Percentiles rank a stretch among this genome's conserved stretches.
These are phyloP conservation scores for Pseudogymnoascus sp. DNA, from an alignment of 2,329 filamentous ascomycete species.

Conservation along the genomic window DNA sequence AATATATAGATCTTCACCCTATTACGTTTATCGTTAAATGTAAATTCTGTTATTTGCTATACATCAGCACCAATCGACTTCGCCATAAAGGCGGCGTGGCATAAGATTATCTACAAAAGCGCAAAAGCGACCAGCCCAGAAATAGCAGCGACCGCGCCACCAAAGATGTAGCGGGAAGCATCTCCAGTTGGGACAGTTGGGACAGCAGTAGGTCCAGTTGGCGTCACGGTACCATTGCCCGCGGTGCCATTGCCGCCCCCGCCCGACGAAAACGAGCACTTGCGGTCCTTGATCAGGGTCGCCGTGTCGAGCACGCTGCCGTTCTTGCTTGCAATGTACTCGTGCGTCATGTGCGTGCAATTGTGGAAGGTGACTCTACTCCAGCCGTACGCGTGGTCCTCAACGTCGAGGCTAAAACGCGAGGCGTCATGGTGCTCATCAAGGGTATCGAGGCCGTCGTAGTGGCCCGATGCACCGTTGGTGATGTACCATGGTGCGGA, in stretches of 20 bases:
- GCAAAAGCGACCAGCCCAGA: background rate
- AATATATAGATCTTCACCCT: too few species aligned
- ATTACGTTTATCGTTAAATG: background rate
- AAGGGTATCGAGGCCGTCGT: slow-evolving; percentile 24
- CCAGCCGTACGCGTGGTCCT: slow-evolving; percentile 31
- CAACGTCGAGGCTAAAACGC: slow-evolving; percentile 24
- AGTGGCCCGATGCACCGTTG: slow-evolving; percentile 25
- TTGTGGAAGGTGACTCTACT: slow-evolving; percentile 34
- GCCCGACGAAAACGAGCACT: background rate
- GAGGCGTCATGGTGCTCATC: background rate
- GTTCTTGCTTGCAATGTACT: slow-evolving; percentile 29
- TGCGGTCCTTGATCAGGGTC: slow-evolving; percentile 22
- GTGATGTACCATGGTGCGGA: slow-evolving; percentile 23
- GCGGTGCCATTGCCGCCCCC: background rate
- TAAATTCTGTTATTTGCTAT: background rate
- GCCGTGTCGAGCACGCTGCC: slow-evolving; percentile 26
- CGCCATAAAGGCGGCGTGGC: background rate
- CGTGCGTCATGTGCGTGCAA: slow-evolving; percentile 31
- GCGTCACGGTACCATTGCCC: background rate
- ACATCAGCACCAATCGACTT: background rate
- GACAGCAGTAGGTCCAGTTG: background rate
- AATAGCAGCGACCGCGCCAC: background rate
- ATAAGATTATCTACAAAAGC: background rate
- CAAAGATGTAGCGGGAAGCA: background rate
- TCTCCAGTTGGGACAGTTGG: background rate